A percentile compares a stretch with the other conserved stretches of the same genome.
Conservation (phyloP, 768 basidiomycete genomes). For the Butyriboletus loyo region DNA sequence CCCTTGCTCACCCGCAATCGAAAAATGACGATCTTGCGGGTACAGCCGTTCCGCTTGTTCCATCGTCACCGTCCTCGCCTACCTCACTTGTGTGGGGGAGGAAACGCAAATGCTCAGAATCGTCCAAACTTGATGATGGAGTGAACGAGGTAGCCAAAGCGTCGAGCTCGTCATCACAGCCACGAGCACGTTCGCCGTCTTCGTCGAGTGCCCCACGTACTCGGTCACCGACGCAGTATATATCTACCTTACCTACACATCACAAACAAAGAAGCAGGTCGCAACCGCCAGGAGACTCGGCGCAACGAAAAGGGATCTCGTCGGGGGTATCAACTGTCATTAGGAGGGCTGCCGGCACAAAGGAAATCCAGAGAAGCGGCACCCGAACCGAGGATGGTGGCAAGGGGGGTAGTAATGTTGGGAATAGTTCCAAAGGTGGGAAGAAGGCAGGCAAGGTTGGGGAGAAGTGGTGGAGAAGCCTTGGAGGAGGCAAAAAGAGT, state of each 20-base stretch:
- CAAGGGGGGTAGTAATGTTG: constrained; percentile 8
- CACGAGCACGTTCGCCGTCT: not conserved
- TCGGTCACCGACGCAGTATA: not conserved
- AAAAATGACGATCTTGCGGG: not conserved
- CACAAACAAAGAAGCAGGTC: not conserved
- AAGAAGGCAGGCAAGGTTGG: too few species aligned
- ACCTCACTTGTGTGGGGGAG: not conserved
- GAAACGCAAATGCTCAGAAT: constrained; percentile 17
- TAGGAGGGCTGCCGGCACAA: constrained; percentile 22
- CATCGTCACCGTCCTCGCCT: not conserved
- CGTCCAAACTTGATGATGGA: not conserved
- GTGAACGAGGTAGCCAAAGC: not conserved
- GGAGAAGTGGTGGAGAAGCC: not conserved
- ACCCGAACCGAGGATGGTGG: not conserved
- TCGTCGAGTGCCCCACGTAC: not conserved
- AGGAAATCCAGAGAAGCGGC: constrained; percentile 12
- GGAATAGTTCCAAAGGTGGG: not conserved
- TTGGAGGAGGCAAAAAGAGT: not conserved
- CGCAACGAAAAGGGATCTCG: constrained; percentile 53
- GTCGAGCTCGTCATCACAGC: not conserved
- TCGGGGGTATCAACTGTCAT: constrained; percentile 57
- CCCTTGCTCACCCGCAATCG: not conserved
- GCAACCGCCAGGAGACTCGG: not conserved
- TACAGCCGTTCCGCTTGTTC: not conserved
- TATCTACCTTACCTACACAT: not conserved